Evolutionary conservation across 441 rosid genomes (phyloP).

Genomic region (Hypseocharis bilobata): DNA sequence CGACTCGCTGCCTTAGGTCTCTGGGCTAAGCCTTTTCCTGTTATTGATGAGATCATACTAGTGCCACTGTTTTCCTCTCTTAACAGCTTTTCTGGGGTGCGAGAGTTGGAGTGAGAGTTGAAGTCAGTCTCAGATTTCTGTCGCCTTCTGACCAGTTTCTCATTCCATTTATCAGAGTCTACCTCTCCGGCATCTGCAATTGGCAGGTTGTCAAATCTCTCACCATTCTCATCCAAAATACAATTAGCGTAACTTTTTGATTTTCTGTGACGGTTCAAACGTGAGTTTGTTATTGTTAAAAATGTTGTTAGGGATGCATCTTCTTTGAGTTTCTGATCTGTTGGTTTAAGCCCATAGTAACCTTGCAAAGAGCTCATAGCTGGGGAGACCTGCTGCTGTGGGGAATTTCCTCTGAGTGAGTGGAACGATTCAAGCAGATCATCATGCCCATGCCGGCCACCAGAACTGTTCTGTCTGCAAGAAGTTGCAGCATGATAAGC

Average conservation of each 20-base stretch:
- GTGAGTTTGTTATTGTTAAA: constrained; percentile 30
- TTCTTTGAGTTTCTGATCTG: constrained; percentile 24
- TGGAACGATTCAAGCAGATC: constrained; percentile 53
- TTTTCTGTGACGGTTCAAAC: constrained; percentile 42
- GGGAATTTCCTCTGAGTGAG: constrained; percentile 43
- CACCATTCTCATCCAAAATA: constrained; percentile 36
- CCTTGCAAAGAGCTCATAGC: constrained; percentile 61
- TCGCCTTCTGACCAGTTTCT: constrained; percentile 45
- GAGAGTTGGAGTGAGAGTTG: constrained; percentile 22
- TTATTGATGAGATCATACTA: constrained; percentile 35
- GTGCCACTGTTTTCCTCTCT: constrained; percentile 35
- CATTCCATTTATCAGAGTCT: constrained; percentile 32
- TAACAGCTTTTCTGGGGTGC: constrained; percentile 40
- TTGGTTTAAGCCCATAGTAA: constrained; percentile 45
- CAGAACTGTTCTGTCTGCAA: constrained; percentile 42
- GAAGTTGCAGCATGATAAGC: constrained; percentile 3
- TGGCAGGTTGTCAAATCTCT: constrained; percentile 18
- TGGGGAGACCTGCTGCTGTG: constrained; percentile 40
- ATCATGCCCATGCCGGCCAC: constrained; percentile 18
- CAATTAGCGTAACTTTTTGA: constrained; percentile 53
- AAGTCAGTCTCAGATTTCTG: constrained; percentile 51
- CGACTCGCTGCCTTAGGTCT: constrained; percentile 43
- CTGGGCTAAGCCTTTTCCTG: constrained; percentile 45
- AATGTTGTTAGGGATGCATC: constrained; percentile 31
- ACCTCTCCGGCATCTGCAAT: constrained; percentile 25